These are phyloP conservation scores for Phytophthora megakarya DNA, from an alignment of 352 stramenopile genomes.

Conservation along the genomic window DNA sequence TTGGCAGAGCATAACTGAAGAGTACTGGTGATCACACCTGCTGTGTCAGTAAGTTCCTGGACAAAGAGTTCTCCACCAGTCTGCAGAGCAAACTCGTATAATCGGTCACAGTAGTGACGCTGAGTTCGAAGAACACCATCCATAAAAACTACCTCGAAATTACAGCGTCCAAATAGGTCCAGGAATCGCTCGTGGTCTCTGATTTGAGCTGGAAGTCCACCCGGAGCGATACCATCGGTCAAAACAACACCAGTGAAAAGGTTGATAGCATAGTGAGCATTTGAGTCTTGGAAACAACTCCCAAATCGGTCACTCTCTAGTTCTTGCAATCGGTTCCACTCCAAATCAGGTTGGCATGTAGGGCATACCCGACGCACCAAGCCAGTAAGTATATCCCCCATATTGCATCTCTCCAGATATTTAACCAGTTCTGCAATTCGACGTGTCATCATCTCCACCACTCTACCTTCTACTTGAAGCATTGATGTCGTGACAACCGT, in stretches of 20 bases:
- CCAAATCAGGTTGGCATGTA: conserved; percentile 23
- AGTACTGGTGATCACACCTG: conserved; percentile 7
- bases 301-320: conserved; percentile 1
- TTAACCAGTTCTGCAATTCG: conserved; percentile 24
- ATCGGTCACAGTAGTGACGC: conserved; percentile 24
- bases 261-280: conserved; percentile 50
- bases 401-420: conserved; percentile 18
- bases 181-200: conserved; percentile 36
- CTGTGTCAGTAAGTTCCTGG: conserved; percentile 32
- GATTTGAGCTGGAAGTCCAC: conserved; percentile 50
- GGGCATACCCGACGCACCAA: conserved; percentile 35
- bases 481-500: conserved; percentile 22
- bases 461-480: conserved; percentile 22
- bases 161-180: conserved; percentile 44
- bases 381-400: conserved; percentile 10
- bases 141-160: conserved; percentile 54
- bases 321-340: conserved; percentile 30
- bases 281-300: conserved; percentile 31
- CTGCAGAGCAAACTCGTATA: conserved; percentile 50
- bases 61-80: conserved; percentile 34
- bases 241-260: conserved; percentile 51
- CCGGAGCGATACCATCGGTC: conserved; percentile 43
- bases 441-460: conserved; percentile 47
- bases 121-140: conserved; percentile 42
- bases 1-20: conserved; percentile 38